phyloP scores from a whole-genome alignment of 345 rosid species.

The Hirschfeldia incana region DNA sequence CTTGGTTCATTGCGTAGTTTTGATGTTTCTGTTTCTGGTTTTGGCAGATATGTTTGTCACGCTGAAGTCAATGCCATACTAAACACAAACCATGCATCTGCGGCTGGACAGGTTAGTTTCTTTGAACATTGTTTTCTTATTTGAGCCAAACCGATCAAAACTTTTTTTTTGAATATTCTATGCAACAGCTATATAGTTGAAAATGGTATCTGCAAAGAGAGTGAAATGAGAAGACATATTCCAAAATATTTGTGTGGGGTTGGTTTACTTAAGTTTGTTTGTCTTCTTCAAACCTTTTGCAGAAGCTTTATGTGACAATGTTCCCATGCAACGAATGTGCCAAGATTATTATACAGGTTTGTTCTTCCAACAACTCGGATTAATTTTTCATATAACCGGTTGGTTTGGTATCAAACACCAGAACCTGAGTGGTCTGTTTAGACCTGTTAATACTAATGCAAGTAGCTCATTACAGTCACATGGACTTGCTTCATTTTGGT shows the following conservation, averaged over 20 bases:
- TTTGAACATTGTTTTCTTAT: not conserved
- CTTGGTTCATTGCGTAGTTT: constrained; percentile 3
- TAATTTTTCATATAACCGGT: constrained; percentile 5
- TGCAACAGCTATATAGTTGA: not conserved
- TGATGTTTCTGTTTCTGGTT: constrained; percentile 16
- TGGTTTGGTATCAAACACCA: constrained; percentile 1
- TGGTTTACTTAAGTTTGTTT: constrained; percentile 1
- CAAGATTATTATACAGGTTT: constrained; percentile 93
- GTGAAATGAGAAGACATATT: not conserved
- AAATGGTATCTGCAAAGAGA: constrained; percentile 1
- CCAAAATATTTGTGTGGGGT: not conserved
- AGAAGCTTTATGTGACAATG: constrained; percentile 98
- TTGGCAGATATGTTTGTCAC: constrained; percentile 87
- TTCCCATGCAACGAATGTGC: constrained; percentile 99
- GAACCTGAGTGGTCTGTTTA: not conserved
- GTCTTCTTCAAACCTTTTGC: constrained; percentile 41
- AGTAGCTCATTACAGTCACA: not conserved
- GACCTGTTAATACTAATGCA: not conserved
- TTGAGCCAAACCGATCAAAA: not conserved
- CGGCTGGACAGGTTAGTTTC: constrained; percentile 71
- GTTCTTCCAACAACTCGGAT: constrained; percentile 13
- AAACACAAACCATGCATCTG: constrained; percentile 94
- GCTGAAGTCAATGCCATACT: constrained; percentile 98
- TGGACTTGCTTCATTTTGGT: constrained; percentile 7
- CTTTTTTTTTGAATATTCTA: not conserved